Percentiles rank a stretch among this genome's conserved stretches.
Conservation (phyloP, 352 stramenopile genomes). For the Globisporangium cystogenes region DNA sequence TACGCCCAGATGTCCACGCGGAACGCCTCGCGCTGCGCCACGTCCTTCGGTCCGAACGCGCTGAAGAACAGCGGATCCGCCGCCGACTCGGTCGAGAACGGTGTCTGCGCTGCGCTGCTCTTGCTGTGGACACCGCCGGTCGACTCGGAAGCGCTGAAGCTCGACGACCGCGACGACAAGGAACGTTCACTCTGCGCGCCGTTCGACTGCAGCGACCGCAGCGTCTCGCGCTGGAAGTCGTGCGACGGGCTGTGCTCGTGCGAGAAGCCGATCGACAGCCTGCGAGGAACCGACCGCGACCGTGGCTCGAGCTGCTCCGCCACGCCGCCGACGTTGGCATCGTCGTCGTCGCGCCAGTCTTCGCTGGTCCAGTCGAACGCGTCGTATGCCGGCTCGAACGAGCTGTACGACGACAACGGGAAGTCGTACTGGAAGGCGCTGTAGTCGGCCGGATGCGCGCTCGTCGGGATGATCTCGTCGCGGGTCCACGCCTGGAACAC, state of each 20-base stretch:
- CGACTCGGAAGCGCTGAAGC: not conserved
- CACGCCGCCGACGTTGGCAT: too few species aligned
- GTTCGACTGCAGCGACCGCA: conserved; percentile 31
- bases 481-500: conserved; percentile 18
- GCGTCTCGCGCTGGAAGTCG: conserved; percentile 30
- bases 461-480: conserved; percentile 10
- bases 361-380: conserved; percentile 12
- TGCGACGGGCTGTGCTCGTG: conserved; percentile 12
- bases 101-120: not conserved
- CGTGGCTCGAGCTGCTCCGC: not conserved
- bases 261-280: not conserved
- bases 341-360: not conserved
- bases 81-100: conserved; percentile 11
- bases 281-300: not conserved
- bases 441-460: conserved; percentile 1
- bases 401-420: not conserved
- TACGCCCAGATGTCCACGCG: conserved; percentile 71
- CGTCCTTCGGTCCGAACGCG: conserved; percentile 42
- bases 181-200: not conserved
- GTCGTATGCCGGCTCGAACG: conserved; percentile 6
- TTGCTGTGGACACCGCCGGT: conserved; percentile 4
- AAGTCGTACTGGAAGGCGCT: conserved; percentile 12
- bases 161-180: not conserved
- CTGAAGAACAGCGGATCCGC: conserved; percentile 51
- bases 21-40: conserved; percentile 38